Conservation (phyloP, 345 rosid species). For the Syzygium grande region DNA sequence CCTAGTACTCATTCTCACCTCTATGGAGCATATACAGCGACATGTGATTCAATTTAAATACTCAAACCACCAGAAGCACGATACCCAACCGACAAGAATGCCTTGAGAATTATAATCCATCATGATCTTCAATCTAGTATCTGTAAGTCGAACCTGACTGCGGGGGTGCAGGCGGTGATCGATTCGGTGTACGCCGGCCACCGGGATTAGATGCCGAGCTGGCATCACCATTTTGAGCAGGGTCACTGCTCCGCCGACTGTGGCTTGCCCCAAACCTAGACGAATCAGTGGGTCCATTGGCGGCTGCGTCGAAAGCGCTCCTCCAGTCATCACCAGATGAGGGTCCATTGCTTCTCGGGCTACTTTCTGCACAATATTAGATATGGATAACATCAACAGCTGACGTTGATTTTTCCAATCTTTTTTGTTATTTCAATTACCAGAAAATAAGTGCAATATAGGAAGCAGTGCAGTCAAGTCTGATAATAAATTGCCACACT, state of each 20-base stretch:
- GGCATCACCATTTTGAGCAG: slow-evolving; percentile 69
- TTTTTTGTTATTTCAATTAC: not conserved
- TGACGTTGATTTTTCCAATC: not conserved
- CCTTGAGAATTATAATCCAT: not conserved
- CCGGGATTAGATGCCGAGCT: slow-evolving; percentile 29
- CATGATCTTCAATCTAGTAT: slow-evolving; percentile 9
- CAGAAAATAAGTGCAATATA: not conserved
- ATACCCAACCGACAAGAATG: not conserved
- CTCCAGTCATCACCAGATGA: slow-evolving; percentile 83
- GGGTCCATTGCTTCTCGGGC: slow-evolving; percentile 55
- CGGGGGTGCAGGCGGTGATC: slow-evolving; percentile 91
- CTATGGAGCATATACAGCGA: not conserved
- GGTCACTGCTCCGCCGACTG: slow-evolving; percentile 62
- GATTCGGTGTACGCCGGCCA: slow-evolving; percentile 72
- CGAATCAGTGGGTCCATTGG: slow-evolving; percentile 39
- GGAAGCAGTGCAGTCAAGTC: not conserved
- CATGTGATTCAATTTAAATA: not conserved
- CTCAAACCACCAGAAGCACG: not conserved
- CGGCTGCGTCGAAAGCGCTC: slow-evolving; percentile 80
- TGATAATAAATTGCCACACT: not conserved
- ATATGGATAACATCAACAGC: not conserved
- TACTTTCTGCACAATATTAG: slow-evolving; percentile 43
- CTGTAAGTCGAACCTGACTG: slow-evolving; percentile 45
- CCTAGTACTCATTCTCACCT: not conserved
- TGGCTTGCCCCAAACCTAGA: slow-evolving; percentile 47